Evolutionary conservation across 306 rosid species (phyloP), one percentile per base, ranked within the genome.

Genomic region (Vigna reflexopilosa): DNA sequence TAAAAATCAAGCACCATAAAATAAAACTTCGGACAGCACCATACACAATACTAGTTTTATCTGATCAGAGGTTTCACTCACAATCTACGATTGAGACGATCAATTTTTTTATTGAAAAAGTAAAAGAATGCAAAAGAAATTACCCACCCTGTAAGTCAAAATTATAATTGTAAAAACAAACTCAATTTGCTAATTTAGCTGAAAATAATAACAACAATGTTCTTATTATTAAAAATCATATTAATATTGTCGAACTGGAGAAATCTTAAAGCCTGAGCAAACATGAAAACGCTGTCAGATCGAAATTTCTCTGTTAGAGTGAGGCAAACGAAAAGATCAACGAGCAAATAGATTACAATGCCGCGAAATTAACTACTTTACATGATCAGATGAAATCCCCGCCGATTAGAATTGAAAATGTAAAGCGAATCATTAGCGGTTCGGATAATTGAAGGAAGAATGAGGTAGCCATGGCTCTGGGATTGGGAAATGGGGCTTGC

Each of bases 261-360:
- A 48, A 48, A 48, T 49, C 63, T 12, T 49, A 34, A 70, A 5
- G 54, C 70, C 59, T 49, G 13, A 5, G 45, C 45, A 70, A 22
- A 70, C 63, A 78, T 45, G 67, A 54, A 12, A 36, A 58, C 11
- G 24, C 28, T 26, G 47, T 67, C 17, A 52, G 32, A 78, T 50
- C 10, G 10, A 49, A 34, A 51, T 5, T 42, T 67, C 71, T 66
- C 34, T 14, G 42, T 70, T 52, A 69, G 49, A 45, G 67, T 17
- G 34, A 22, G 20, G 24, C 34, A 30, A 70, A 55, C 14, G n/a
- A 15, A 81, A 30, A 3, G 62, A 56, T 32, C 11, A 22, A 20
- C 16, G 7, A 56, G 62, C 0, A 56, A 6, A 56, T 22, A 9
- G 8, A 56, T 22, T 7, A 56, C 10, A 22, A 56, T 0, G 63